Evolutionary conservation across 495 filamentous ascomycete species (phyloP).

Genomic region (Tuber indicum): DNA sequence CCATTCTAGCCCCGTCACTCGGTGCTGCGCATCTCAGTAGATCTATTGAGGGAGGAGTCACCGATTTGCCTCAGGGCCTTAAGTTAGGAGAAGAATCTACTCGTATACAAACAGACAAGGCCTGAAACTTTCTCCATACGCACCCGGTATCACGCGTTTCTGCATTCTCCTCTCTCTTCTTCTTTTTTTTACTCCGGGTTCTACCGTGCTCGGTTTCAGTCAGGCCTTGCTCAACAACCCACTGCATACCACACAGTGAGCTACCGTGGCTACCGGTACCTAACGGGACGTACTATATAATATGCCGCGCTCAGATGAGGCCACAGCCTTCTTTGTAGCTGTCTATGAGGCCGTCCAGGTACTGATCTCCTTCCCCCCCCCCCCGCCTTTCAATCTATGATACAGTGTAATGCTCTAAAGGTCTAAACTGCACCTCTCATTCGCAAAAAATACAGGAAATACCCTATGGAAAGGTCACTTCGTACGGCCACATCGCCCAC

Average conservation of each 20-base stretch:
- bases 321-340: constrained; percentile 71
- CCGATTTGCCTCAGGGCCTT: neutral
- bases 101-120: neutral
- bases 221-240: neutral
- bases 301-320: constrained; percentile 77
- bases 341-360: constrained; percentile 73
- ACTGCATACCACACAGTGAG: neutral
- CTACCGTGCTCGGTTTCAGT: neutral
- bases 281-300: neutral
- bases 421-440: neutral
- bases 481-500: constrained; percentile 79
- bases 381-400: neutral
- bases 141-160: neutral
- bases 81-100: neutral
- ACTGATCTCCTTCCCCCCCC: constrained; percentile 6
- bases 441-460: constrained; percentile 50
- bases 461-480: constrained; percentile 73
- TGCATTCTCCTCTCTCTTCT: neutral
- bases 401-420: neutral
- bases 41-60: neutral
- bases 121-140: neutral
- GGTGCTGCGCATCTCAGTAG: neutral
- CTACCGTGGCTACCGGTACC: neutral
- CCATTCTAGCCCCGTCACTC: neutral
- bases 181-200: neutral